Evolutionary conservation across 2,329 filamentous ascomycete genomes (phyloP).

Genomic region (Epichloe sp.): DNA sequence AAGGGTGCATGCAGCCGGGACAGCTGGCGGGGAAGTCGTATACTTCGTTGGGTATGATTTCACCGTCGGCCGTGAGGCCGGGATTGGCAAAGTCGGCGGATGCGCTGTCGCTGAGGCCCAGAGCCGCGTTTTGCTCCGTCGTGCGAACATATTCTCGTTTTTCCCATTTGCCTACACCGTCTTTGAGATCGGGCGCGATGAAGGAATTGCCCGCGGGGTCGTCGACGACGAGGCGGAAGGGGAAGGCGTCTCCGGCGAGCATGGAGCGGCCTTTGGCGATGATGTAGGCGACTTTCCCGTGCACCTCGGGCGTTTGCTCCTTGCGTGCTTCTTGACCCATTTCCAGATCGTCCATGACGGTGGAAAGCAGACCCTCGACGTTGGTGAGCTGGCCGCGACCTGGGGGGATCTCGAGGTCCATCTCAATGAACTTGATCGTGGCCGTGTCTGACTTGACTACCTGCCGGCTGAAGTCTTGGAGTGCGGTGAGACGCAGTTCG

Average conservation of each 20-base stretch:
- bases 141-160: slow-evolving; percentile 76
- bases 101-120: slow-evolving; percentile 60
- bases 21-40: slow-evolving; percentile 88
- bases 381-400: slow-evolving; percentile 89
- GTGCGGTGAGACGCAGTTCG: slow-evolving; percentile 61
- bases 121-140: slow-evolving; percentile 69
- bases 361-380: slow-evolving; percentile 73
- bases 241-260: slow-evolving; percentile 63
- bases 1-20: slow-evolving; percentile 76
- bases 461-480: slow-evolving; percentile 68
- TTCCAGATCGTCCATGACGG: slow-evolving; percentile 68
- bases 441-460: slow-evolving; percentile 88
- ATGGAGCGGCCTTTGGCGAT: slow-evolving; percentile 65
- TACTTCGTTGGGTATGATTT: slow-evolving; percentile 86
- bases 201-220: slow-evolving; percentile 94
- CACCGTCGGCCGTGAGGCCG: slow-evolving; percentile 41
- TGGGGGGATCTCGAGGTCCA: slow-evolving; percentile 91
- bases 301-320: slow-evolving; percentile 62
- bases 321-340: slow-evolving; percentile 74
- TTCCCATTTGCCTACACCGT: slow-evolving; percentile 74
- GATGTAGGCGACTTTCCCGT: slow-evolving; percentile 63
- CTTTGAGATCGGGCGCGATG: slow-evolving; percentile 76
- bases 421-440: slow-evolving; percentile 72
- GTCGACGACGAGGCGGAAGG: slow-evolving; percentile 79
- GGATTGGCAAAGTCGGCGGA: slow-evolving; percentile 39